These are phyloP conservation scores for Talaromyces sp. DNA, from an alignment of 2,329 filamentous ascomycete genomes.

Conservation along the genomic window DNA sequence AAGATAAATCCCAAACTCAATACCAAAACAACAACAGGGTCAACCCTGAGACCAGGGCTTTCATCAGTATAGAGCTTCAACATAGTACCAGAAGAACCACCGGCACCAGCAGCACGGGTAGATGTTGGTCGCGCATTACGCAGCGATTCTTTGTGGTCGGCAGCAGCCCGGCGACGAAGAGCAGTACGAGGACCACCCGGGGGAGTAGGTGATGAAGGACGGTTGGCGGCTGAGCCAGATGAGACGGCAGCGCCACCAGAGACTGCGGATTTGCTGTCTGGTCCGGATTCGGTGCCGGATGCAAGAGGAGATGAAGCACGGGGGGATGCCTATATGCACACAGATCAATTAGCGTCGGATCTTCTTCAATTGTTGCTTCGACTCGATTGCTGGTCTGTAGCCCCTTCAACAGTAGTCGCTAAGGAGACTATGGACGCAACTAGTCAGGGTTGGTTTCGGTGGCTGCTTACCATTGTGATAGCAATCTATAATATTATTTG, in stretches of 20 bases:
- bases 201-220: slow-evolving; percentile 78
- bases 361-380: background rate
- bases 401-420: background rate
- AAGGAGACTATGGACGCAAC: background rate
- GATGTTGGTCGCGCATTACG: slow-evolving; percentile 89
- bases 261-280: slow-evolving; percentile 36
- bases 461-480: slow-evolving; percentile 12
- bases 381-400: background rate
- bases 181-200: slow-evolving; percentile 93
- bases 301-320: slow-evolving; percentile 41
- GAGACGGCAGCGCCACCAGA: slow-evolving; percentile 46
- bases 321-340: slow-evolving; percentile 30
- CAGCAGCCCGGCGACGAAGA: slow-evolving; percentile 89
- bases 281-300: slow-evolving; percentile 42
- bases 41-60: slow-evolving; percentile 93
- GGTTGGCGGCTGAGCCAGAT: slow-evolving; percentile 65
- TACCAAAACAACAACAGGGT: slow-evolving; percentile 94
- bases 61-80: slow-evolving; percentile 98
- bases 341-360: background rate
- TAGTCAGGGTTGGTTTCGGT: background rate
- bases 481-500: background rate
- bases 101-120: slow-evolving; percentile 88
- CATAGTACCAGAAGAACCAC: slow-evolving; percentile 97
- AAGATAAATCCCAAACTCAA: slow-evolving; percentile 98
- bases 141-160: slow-evolving; percentile 94